Evolutionary conservation across 352 stramenopile species (phyloP), one percentile per base, ranked within the genome.

Genomic region (Phytophthora vignae): DNA sequence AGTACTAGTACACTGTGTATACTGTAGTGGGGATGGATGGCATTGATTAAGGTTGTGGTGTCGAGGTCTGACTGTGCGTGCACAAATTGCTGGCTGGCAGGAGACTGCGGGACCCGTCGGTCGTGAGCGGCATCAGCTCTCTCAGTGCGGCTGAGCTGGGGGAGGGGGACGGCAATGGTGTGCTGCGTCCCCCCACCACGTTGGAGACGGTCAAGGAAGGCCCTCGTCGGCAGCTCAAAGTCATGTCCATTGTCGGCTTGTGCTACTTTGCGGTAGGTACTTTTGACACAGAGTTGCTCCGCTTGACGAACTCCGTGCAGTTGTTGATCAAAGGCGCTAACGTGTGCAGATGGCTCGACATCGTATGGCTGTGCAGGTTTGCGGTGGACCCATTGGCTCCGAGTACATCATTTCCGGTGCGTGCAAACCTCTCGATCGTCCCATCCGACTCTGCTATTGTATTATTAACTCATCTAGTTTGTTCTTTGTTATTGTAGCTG

Each of bases 161-260:
- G n/a, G 64, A 74, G 19, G 69, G 49, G 46, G 69, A 76, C 31
- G 42, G 55, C 25, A 62, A 59, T 33, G 50, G 27, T 11, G 62
- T 64, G 40, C 12, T 76, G 52, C 57, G 62, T 53, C 60, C 64
- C n/a, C 67, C 48, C 10, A 36, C 49, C 15, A 78, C 55, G 55
- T 54, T 84, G 31, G 67, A 79, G 57, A 64, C 71, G 8, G 78
- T 82, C 42, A 87, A 85, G 67, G 77, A 84, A 67, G 77, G 77
- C 22, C 61, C 60, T 49, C 80, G 69, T 27, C 82, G 82, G 54
- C 80, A 88, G 68, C 77, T 90, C 38, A 85, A 77, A 67, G 83
- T 82, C 65, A 73, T 87, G 62, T 85, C 82, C 27, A 82, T 90
- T 56, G 74, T 84, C 33, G 82, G 80, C 17, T 63, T 90, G 29